A percentile compares a stretch with the other conserved stretches of the same genome.
phyloP scores from a whole-genome alignment of 176 grass and related monocot species.

The Poa annua region DNA sequence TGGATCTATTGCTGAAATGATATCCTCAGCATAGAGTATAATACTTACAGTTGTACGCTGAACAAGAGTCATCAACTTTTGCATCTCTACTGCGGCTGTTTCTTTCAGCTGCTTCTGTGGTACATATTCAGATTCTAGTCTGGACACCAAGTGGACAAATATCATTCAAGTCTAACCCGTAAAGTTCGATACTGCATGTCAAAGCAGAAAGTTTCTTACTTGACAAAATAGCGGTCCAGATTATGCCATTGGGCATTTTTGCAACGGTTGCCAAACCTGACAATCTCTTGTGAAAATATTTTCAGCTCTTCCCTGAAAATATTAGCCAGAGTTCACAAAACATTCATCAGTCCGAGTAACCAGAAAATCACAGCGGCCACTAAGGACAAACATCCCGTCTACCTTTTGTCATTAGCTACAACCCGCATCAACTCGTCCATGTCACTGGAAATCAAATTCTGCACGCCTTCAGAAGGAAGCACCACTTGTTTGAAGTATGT shows the following conservation, averaged over 20 bases:
- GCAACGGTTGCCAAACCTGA: constrained; percentile 89
- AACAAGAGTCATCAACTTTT: constrained; percentile 79
- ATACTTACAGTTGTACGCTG: constrained; percentile 71
- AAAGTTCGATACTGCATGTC: background rate
- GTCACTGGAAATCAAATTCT: constrained; percentile 68
- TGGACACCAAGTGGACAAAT: constrained; percentile 53
- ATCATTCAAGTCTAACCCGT: constrained; percentile 12
- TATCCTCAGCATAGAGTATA: constrained; percentile 28
- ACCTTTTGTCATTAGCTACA: constrained; percentile 91
- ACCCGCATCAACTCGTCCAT: constrained; percentile 59
- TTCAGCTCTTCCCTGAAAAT: constrained; percentile 76
- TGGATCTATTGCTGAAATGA: background rate
- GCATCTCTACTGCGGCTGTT: constrained; percentile 59
- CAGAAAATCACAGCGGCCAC: constrained; percentile 23
- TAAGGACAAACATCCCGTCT: background rate
- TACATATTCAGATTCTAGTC: constrained; percentile 72
- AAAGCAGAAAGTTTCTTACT: constrained; percentile 58
- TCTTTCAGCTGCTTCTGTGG: constrained; percentile 75
- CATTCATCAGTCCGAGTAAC: constrained; percentile 18
- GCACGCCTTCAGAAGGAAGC: constrained; percentile 79
- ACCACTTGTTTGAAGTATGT: constrained; percentile 83
- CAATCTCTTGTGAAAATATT: constrained; percentile 71
- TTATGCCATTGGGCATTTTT: constrained; percentile 93
- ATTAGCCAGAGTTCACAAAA: constrained; percentile 43
- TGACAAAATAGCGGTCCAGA: constrained; percentile 79